Evolutionary conservation across 345 rosid genomes (phyloP).

Genomic region (Populus euphratica): DNA sequence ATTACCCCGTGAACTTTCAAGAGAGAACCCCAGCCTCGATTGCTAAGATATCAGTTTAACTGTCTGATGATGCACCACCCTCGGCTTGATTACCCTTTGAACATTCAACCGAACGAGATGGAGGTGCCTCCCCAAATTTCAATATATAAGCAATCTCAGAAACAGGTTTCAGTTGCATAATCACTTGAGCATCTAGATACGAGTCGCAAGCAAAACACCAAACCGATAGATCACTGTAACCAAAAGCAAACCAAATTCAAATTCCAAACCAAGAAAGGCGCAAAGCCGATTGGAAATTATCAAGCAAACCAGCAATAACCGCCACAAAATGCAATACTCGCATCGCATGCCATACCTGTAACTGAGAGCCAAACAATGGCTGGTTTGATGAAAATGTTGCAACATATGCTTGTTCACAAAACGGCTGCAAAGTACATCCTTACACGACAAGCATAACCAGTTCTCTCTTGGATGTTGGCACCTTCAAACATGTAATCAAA

Average conservation of each 20-base stretch:
- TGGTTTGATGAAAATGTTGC: conserved; percentile 57
- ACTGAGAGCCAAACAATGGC: conserved; percentile 70
- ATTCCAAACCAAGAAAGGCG: background rate
- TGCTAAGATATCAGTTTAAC: background rate
- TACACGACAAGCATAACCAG: conserved; percentile 79
- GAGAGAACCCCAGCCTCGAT: background rate
- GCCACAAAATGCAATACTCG: background rate
- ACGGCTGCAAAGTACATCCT: conserved; percentile 87
- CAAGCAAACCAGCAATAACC: background rate
- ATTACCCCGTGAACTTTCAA: conserved; percentile 8
- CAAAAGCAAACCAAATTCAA: background rate
- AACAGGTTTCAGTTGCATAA: conserved; percentile 55
- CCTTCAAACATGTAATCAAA: conserved; percentile 32
- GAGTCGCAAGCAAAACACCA: conserved; percentile 89
- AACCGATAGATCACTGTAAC: conserved; percentile 69
- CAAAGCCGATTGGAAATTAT: background rate
- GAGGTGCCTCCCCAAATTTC: conserved; percentile 82
- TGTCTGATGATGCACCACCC: background rate
- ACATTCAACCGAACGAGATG: conserved; percentile 36
- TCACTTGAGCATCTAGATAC: conserved; percentile 67
- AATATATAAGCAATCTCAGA: conserved; percentile 66
- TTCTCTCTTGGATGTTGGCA: conserved; percentile 78
- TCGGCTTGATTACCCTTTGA: background rate
- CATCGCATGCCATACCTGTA: conserved; percentile 45
- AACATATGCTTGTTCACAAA: conserved; percentile 90